Percentiles rank a stretch among this genome's conserved stretches.
phyloP scores from a whole-genome alignment of 1,284 basidiomycete species.

The Chondrostereum purpureum region DNA sequence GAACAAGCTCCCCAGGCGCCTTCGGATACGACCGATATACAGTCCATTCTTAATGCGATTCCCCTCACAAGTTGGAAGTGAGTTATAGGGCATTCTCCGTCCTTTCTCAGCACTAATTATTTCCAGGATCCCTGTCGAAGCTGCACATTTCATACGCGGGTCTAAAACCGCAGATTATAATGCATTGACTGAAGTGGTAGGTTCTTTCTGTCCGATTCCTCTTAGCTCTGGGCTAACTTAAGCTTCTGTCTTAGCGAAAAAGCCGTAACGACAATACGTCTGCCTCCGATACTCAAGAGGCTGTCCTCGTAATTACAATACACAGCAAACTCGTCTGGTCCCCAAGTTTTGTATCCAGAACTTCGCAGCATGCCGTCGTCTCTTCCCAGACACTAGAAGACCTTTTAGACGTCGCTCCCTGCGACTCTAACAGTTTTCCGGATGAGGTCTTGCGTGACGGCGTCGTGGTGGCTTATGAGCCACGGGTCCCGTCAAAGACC shows the following conservation, averaged over 20 bases:
- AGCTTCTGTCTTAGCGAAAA: constrained; percentile 26
- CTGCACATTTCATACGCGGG: constrained; percentile 56
- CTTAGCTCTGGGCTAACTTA: background rate
- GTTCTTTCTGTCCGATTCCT: constrained; percentile 11
- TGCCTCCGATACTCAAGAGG: constrained; percentile 26
- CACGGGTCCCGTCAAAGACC: constrained; percentile 12
- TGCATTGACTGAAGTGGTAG: constrained; percentile 41
- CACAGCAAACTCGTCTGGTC: constrained; percentile 56
- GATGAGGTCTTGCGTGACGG: constrained; percentile 31
- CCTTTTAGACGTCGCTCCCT: constrained; percentile 55
- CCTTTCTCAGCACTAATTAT: constrained; percentile 7
- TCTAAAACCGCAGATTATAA: constrained; percentile 63
- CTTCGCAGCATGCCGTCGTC: constrained; percentile 60
- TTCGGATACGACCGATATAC: constrained; percentile 38
- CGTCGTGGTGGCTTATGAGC: constrained; percentile 28
- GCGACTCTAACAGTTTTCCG: constrained; percentile 51
- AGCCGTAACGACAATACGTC: constrained; percentile 17
- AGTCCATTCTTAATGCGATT: constrained; percentile 41
- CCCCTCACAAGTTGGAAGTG: constrained; percentile 57
- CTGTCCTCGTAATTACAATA: constrained; percentile 51
- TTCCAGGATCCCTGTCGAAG: constrained; percentile 42
- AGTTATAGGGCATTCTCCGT: constrained; percentile 14
- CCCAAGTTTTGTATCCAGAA: constrained; percentile 50
- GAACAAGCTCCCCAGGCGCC: constrained; percentile 28
- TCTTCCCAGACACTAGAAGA: constrained; percentile 71